Evolutionary conservation across 1,284 basidiomycete genomes (phyloP), one percentile per base, ranked within the genome.

Genomic region (Papiliotrema laurentii): DNA sequence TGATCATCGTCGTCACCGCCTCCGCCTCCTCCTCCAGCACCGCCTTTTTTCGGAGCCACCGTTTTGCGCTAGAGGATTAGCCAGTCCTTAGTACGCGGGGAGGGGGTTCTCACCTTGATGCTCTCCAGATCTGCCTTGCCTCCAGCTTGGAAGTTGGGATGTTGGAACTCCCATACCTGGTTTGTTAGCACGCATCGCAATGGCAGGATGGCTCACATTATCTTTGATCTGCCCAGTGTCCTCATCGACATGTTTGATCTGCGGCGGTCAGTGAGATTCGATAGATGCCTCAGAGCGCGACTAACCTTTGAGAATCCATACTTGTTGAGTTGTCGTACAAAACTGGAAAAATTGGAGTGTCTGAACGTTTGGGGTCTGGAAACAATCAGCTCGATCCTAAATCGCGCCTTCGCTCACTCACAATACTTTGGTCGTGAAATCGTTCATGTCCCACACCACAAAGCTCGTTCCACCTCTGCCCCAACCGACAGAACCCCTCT

Each of bases 371-470:
- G 84, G 0, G 93, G 93, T 36, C 68, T 71, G 30, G 13, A 36
- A 7, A 9, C 6, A 11, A 31, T 44, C 36, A 51, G 45, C 21
- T n/a, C 18, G n/a, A 6, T 6, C 28, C 13, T 33, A 30, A 14
- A n/a, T 14, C 31, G 16, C 16, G 9, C 21, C 35, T n/a, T n/a
- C 31, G 21, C 5, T 13, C 18, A 65, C 68, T 66, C 45, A 72
- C 43, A 97, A 80, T 62, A 97, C 89, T 43, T 85, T 84, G 69
- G 91, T 94, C 38, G 91, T 94, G 74, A 97, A 97, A 61, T 91
- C 88, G 76, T 92, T 94, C 88, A 96, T 94, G 77, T 97, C 90
- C 84, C 92, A 94, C 60, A 97, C 91, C 67, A 97, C 85, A 68
- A 97, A 97, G 64, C 85, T 89, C 62, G 92, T 86, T 39, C 91